Base-by-base conservation (phyloP, 768 basidiomycete species). In the Crucibulum laeve region DNA sequence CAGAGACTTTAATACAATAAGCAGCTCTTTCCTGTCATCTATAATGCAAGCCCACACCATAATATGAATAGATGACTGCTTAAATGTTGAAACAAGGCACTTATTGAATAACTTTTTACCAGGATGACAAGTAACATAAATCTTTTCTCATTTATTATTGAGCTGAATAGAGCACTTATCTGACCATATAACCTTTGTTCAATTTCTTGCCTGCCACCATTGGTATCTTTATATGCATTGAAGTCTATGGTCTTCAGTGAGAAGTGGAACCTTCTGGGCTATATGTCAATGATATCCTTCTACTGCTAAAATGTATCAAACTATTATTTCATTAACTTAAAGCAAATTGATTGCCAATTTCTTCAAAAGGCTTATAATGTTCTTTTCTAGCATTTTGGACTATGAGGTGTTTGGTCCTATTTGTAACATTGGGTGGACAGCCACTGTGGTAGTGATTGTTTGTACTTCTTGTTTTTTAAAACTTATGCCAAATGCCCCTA, bases 11-110 rank as follows among this genome's bases (percentile, higher is more conserved):
- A 63, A 36, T 25, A 58, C 54, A 47, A 60, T 39, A 14, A 64
- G 45, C 10, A 52, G 53, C 11, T 58, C 62, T 37, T 58, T 56
- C 37, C 25, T 13, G 6, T 54, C 54, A 8, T 50, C 25, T 37
- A 55, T 53, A 14, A 63, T 56, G 36, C 57, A 61, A 4, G 43
- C 57, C 62, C 63, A 64, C 3, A 65, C 55, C 59, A 63, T 65
- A 15, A 63, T 53, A n/a, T 51, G 44, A 13, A 56, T 32, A 3
- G 48, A 17, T 4, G 56, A 57, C 34, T 63, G 55, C 45, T 56
- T 61, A 40, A 61, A 60, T 10, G 49, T 55, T 19, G 46, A 47
- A 1, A 59, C 47, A 38, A 54, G 18, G 38, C 56, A 62, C 7
- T 59, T 51, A 10, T 58, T 36, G 8, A 46, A 13, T 42, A 21